These are phyloP conservation scores for Flammula alnicola DNA, from an alignment of 1,284 basidiomycete species.

Conservation along the genomic window DNA sequence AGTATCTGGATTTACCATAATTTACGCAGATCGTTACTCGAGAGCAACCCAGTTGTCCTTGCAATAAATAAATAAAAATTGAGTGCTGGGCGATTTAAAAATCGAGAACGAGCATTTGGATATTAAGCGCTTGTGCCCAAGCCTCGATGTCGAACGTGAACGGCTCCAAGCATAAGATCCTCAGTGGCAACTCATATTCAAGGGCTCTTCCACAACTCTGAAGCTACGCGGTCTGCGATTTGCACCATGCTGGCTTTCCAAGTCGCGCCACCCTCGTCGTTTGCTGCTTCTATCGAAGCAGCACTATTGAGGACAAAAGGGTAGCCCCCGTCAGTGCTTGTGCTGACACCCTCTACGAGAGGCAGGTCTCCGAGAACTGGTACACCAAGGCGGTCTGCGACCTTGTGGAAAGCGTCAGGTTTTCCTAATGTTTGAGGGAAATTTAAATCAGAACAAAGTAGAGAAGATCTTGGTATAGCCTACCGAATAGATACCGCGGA, in stretches of 20 bases:
- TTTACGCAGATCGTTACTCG: no score
- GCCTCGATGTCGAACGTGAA: no score
- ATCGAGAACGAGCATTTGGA: no score
- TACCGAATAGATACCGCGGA: constrained; percentile 83
- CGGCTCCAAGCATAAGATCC: neutral
- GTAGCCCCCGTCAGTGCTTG: constrained; percentile 75
- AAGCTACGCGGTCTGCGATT: constrained; percentile 43
- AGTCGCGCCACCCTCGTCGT: constrained; percentile 40
- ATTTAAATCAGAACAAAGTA: neutral
- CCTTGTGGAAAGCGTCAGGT: constrained; percentile 65
- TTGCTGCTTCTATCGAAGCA: constrained; percentile 28
- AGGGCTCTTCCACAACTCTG: constrained; percentile 16
- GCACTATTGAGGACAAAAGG: constrained; percentile 53
- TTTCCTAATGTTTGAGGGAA: constrained; percentile 28
- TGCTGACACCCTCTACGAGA: constrained; percentile 78
- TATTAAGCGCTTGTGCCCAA: no score
- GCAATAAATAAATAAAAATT: no score
- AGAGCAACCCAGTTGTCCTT: no score
- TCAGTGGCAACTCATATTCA: neutral
- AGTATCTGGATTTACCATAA: no score
- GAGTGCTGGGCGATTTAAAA: no score
- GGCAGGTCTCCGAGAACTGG: constrained; percentile 86
- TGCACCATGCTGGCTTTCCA: constrained; percentile 55
- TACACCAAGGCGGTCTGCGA: constrained; percentile 65
- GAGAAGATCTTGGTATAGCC: constrained; percentile 26